These are phyloP conservation scores for Henningerozyma blattae DNA, from an alignment of 805 yeast species.

Conservation along the genomic window DNA sequence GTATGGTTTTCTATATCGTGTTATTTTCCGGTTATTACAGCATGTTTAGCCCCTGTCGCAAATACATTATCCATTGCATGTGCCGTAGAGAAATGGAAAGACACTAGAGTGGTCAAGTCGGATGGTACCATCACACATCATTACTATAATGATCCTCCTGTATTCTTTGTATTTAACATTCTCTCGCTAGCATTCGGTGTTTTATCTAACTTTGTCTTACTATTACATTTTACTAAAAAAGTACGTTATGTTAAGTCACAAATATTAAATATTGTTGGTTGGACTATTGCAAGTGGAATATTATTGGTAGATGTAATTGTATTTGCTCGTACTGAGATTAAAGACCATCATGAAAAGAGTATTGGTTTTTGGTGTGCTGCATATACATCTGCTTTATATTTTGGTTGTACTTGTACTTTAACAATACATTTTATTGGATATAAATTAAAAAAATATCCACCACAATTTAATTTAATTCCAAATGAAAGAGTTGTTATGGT, in stretches of 20 bases:
- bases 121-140: constrained; percentile 8
- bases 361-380: constrained; percentile 77
- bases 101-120: constrained; percentile 7
- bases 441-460: constrained; percentile 45
- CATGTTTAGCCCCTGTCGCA: constrained; percentile 70
- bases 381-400: constrained; percentile 51
- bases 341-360: constrained; percentile 19
- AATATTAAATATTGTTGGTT: constrained; percentile 46
- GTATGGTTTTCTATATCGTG: constrained; percentile 58
- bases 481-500: constrained; percentile 66
- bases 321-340: constrained; percentile 14
- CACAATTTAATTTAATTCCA: constrained; percentile 52
- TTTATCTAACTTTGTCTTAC: constrained; percentile 53
- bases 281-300: constrained; percentile 47
- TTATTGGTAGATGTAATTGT: constrained; percentile 32
- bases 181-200: constrained; percentile 54
- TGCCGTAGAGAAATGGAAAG: constrained; percentile 57
- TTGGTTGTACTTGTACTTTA: constrained; percentile 41
- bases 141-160: constrained; percentile 22
- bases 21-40: constrained; percentile 63
- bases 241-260: constrained; percentile 53
- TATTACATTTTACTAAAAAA: constrained; percentile 54
- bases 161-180: constrained; percentile 46
- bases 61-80: constrained; percentile 65
- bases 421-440: constrained; percentile 53